A percentile compares a stretch with the other conserved stretches of the same genome.
Evolutionary conservation across 176 grass and related monocot species (phyloP).

Genomic region (Bolboschoenus planiculmis): DNA sequence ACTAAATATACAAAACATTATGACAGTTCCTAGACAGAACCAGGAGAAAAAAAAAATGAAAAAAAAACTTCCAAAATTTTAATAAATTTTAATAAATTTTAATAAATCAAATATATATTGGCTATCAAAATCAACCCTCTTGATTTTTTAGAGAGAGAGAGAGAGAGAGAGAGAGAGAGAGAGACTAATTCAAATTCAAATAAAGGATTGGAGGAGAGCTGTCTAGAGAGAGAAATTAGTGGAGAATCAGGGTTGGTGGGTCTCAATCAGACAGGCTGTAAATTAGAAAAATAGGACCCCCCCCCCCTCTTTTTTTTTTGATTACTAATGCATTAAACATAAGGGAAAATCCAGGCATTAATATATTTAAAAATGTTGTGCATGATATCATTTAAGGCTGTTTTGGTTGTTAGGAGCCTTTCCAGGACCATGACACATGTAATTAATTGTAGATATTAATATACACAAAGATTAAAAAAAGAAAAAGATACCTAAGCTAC

Average conservation of each 20-base stretch:
- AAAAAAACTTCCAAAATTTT: neutral
- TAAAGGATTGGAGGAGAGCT: neutral
- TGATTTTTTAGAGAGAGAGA: neutral
- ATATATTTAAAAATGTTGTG: constrained; percentile 1
- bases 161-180: neutral
- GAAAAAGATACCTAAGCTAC: neutral
- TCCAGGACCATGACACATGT: neutral
- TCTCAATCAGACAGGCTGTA: constrained; percentile 60
- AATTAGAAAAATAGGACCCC: constrained; percentile 1
- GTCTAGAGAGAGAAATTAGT: constrained; percentile 31
- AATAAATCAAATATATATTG: neutral
- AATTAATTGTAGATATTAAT: neutral
- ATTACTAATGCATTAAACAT: constrained; percentile 37
- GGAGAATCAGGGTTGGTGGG: constrained; percentile 32
- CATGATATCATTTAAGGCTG: constrained; percentile 17
- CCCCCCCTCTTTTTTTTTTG: neutral
- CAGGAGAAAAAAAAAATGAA: neutral
- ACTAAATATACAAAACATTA: neutral
- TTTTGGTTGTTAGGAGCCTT: constrained; percentile 19
- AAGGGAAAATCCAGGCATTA: constrained; percentile 10
- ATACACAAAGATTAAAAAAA: neutral
- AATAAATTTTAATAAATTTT: neutral
- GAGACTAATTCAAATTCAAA: constrained; percentile 13
- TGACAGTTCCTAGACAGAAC: neutral
- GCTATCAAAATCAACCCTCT: neutral